Conservation (phyloP, 306 rosid species). For the Arachis stenosperma region DNA sequence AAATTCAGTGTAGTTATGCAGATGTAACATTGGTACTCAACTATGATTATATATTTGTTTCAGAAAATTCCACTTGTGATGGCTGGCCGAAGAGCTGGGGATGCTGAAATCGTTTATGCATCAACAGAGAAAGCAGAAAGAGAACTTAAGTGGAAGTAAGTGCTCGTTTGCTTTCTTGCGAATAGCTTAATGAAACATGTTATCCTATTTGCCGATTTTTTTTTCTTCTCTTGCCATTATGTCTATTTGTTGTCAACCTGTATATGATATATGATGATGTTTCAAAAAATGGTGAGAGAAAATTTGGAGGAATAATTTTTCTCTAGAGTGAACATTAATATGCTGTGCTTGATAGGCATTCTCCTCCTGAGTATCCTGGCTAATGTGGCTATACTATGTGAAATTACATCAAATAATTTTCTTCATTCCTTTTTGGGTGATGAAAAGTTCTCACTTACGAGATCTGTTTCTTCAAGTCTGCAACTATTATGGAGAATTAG, state of each 20-base stretch:
- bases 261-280: too few relatives aligned
- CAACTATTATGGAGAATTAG: neutral
- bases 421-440: too few relatives aligned
- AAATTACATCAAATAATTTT: too few relatives aligned
- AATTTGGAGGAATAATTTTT: too few relatives aligned
- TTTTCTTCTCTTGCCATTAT: too few relatives aligned
- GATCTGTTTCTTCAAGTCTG: slow-evolving; percentile 1
- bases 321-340: neutral
- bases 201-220: neutral
- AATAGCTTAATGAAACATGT: neutral
- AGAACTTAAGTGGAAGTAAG: slow-evolving; percentile 96
- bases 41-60: slow-evolving; percentile 14
- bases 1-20: slow-evolving; percentile 8
- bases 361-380: neutral
- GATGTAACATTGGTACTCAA: too few relatives aligned
- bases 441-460: neutral
- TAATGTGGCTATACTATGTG: neutral
- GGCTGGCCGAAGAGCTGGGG: slow-evolving; percentile 91
- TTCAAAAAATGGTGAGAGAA: too few relatives aligned
- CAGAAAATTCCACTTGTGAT: slow-evolving; percentile 85
- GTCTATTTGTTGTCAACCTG: too few relatives aligned
- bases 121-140: slow-evolving; percentile 86
- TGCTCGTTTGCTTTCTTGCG: slow-evolving; percentile 27
- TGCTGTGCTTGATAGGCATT: neutral
- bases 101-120: slow-evolving; percentile 88